These are phyloP conservation scores for Metarhizium album DNA, from an alignment of 2,329 filamentous ascomycete species.

Conservation along the genomic window DNA sequence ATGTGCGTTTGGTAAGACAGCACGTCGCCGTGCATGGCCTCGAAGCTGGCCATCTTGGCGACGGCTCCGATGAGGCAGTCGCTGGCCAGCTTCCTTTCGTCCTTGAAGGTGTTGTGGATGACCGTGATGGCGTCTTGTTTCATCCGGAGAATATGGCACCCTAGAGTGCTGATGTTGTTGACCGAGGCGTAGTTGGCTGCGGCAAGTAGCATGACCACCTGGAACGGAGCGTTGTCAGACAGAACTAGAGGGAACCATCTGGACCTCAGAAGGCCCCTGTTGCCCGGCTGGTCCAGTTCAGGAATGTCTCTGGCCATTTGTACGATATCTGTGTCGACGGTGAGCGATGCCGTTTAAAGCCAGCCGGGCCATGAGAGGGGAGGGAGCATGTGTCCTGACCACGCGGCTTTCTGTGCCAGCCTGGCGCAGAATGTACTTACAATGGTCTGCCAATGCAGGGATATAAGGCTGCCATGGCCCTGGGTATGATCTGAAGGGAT, in stretches of 20 bases:
- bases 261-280: constrained; percentile 16
- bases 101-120: constrained; percentile 17
- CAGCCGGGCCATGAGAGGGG: background rate
- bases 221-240: constrained; percentile 15
- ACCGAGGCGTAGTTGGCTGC: constrained; percentile 16
- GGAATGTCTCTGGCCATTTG: constrained; percentile 21
- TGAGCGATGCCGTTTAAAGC: background rate
- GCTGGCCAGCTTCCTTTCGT: constrained; percentile 15
- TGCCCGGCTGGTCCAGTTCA: constrained; percentile 16
- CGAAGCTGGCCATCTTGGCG: constrained; percentile 40
- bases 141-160: constrained; percentile 26
- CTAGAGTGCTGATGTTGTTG: constrained; percentile 5
- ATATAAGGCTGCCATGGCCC: constrained; percentile 12
- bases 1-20: constrained; percentile 35
- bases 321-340: constrained; percentile 12
- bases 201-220: constrained; percentile 17
- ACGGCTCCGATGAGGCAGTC: constrained; percentile 36
- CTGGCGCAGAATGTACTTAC: constrained; percentile 7
- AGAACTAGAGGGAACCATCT: constrained; percentile 19
- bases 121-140: constrained; percentile 29
- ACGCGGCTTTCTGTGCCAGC: too few species aligned
- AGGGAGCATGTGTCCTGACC: too few species aligned
- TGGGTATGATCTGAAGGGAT: constrained; percentile 13
- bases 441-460: constrained; percentile 16
- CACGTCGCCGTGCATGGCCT: constrained; percentile 36